Percentiles rank a stretch among this genome's conserved stretches.
Conservation (phyloP, 306 rosid genomes). For the Vigna mungo region DNA sequence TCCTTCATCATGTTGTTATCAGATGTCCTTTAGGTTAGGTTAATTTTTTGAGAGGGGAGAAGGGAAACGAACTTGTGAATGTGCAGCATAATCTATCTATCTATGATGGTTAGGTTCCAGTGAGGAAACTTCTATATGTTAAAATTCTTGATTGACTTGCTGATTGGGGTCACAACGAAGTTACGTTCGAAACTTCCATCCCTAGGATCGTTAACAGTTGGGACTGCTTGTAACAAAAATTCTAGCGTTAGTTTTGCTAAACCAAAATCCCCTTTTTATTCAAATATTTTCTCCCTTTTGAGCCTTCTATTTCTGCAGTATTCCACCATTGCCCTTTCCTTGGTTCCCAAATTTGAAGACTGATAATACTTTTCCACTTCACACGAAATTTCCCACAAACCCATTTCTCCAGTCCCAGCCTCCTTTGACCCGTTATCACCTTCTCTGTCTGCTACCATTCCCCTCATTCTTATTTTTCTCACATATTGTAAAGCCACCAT, state of each 20-base stretch:
- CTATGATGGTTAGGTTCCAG: background rate
- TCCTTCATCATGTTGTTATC: too few species aligned
- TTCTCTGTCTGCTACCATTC: slow-evolving; percentile 33
- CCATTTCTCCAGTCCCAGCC: slow-evolving; percentile 43
- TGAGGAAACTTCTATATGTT: background rate
- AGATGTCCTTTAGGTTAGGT: background rate
- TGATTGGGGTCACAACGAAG: background rate
- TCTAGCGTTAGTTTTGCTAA: too few species aligned
- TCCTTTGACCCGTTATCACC: slow-evolving; percentile 46
- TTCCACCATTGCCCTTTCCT: slow-evolving; percentile 15
- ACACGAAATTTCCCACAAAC: slow-evolving; percentile 42
- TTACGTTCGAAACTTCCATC: background rate
- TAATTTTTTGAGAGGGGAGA: background rate
- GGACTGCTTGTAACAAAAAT: background rate
- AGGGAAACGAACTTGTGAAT: background rate
- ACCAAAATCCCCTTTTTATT: background rate
- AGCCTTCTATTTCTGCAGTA: background rate
- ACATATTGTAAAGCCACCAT: slow-evolving; percentile 32
- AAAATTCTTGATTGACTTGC: background rate
- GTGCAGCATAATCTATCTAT: background rate
- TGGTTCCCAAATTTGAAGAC: background rate
- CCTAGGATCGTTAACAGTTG: background rate
- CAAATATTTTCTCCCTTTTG: background rate
- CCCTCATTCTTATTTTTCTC: slow-evolving; percentile 7
- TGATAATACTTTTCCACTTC: background rate